phyloP scores from a whole-genome alignment of 306 rosid species.

The Parietaria judaica region DNA sequence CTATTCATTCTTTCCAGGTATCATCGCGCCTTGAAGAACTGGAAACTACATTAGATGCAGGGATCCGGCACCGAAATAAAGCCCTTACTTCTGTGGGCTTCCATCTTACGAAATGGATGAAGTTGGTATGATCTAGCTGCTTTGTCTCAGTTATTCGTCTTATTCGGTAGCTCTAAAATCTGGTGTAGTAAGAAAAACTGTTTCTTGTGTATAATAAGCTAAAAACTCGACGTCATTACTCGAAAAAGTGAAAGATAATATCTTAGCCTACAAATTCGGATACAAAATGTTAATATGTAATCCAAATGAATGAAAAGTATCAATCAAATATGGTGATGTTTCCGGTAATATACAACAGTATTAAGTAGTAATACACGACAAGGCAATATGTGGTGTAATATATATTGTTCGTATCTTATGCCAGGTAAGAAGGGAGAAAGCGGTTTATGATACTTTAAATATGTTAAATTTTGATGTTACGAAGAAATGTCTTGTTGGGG shows the following conservation, averaged over 20 bases:
- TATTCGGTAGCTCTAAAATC: not conserved
- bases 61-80: slow-evolving; percentile 81
- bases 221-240: no score
- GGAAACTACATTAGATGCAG: slow-evolving; percentile 88
- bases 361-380: slow-evolving; percentile 9
- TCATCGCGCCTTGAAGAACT: slow-evolving; percentile 80
- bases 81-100: slow-evolving; percentile 67
- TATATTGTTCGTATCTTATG: slow-evolving; percentile 28
- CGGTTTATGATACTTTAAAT: slow-evolving; percentile 87
- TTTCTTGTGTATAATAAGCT: no score
- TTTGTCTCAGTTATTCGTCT: slow-evolving; percentile 16
- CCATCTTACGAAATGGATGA: slow-evolving; percentile 82
- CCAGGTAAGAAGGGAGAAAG: slow-evolving; percentile 98
- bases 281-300: no score
- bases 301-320: no score
- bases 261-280: no score
- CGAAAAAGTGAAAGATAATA: no score
- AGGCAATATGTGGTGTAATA: slow-evolving; percentile 17
- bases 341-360: not conserved
- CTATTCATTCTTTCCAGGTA: slow-evolving; percentile 41
- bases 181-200: no score
- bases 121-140: slow-evolving; percentile 49
- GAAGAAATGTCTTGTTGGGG: slow-evolving; percentile 97
- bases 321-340: no score
- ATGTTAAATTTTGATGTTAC: slow-evolving; percentile 97